Base-by-base conservation (phyloP, 2,329 filamentous ascomycete species). In the Tolypocladium sp. region DNA sequence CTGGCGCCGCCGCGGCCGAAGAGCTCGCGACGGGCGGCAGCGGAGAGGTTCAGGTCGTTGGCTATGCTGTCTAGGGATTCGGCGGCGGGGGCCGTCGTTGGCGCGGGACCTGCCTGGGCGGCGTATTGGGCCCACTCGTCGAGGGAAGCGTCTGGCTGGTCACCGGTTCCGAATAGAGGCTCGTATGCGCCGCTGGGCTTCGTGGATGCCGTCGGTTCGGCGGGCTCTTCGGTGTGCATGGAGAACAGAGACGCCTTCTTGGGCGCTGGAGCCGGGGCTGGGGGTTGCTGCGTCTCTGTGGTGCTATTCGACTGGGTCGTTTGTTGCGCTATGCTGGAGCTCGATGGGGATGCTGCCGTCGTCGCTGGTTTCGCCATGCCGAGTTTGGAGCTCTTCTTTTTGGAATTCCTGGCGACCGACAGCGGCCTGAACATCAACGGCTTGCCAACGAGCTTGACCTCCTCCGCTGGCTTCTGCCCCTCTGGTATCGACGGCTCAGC, bases 381-480 rank as follows among this genome's bases (percentile, higher is more conserved):
- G 4, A 67, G 58, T 30, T 73, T 71, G 42, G 52, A 8, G 20
- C 27, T 87, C 75, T 88, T 91, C 75, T 89, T 91, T 63, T 82
- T 83, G 37, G 86, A 81, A 63, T 88, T 91, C 62, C 90, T 82
- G 20, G 87, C 84, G 17, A 97, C 92, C 1, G 92, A 96, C 42
- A 97, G 77, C 4, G 93, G 93, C 69, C 87, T 89, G 73, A 97
- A 97, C 84, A 91, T 90, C 72, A 92, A 84, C 15, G 91, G 85
- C 66, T 92, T 94, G 25, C 89, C 90, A 2, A 87, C 82, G 17
- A 89, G 74, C 73, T 90, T 88, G 20, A 88, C 81, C 60, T 88
- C 84, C 2, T 82, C 78, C n/a, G 81, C 81, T 33, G 81, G 73
- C 67, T 85, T 84, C 66, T 84, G 79, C 49, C 81, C 81, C 15